Evolutionary conservation across 2,329 filamentous ascomycete genomes (phyloP).

Genomic region (Monosporascus sp.): DNA sequence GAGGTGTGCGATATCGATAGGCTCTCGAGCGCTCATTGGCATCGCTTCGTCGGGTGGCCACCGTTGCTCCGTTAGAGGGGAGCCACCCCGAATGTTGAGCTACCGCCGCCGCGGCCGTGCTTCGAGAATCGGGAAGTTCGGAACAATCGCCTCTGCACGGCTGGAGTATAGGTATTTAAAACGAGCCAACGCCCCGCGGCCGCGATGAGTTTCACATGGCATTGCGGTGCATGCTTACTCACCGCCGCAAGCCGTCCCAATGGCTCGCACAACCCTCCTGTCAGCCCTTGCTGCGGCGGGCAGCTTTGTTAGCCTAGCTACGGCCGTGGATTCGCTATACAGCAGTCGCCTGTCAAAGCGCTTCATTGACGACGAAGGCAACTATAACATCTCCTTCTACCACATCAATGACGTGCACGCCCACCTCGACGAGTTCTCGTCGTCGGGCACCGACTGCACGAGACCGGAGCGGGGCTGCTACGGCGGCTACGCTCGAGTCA

Average conservation of each 20-base stretch:
- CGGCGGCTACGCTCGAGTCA: conserved; percentile 61
- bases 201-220: not conserved
- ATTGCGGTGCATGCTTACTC: not conserved
- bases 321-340: conserved; percentile 42
- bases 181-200: not conserved
- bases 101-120: not conserved
- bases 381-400: conserved; percentile 59
- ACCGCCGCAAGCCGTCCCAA: not conserved
- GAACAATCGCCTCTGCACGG: too few relatives aligned
- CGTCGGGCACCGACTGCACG: conserved; percentile 57
- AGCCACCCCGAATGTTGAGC: not conserved
- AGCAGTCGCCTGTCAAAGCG: conserved; percentile 46
- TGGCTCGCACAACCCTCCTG: conserved; percentile 12
- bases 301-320: conserved; percentile 7
- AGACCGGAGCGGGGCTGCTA: conserved; percentile 52
- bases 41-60: too few relatives aligned
- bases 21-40: not conserved
- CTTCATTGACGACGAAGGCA: conserved; percentile 40
- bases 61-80: too few relatives aligned
- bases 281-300: conserved; percentile 10
- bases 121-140: not conserved
- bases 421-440: conserved; percentile 58
- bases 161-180: not conserved
- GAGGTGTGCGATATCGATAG: not conserved
- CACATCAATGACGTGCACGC: conserved; percentile 67